A percentile compares a stretch with the other conserved stretches of the same genome.
phyloP scores from a whole-genome alignment of 148 eudicot genomes.

The Pharnaceum exiguum region DNA sequence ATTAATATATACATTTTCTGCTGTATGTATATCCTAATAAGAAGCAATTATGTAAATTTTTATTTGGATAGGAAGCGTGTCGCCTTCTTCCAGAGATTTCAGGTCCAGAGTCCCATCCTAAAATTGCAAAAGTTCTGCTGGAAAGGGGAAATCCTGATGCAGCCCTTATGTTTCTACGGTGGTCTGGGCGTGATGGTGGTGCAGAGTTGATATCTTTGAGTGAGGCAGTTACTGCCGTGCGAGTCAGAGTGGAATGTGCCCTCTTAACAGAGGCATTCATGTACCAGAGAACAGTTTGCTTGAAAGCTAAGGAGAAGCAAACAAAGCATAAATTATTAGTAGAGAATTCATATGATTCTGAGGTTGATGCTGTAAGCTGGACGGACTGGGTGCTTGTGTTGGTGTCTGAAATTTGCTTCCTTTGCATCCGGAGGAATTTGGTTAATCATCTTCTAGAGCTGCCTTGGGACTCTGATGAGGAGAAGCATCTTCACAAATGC shows the following conservation, averaged over 20 bases:
- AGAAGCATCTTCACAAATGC: conserved; percentile 73
- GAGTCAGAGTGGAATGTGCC: conserved; percentile 88
- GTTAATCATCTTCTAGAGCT: conserved; percentile 81
- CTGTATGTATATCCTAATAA: background rate
- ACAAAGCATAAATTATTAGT: conserved; percentile 30
- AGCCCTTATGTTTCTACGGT: conserved; percentile 94
- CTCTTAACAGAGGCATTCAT: conserved; percentile 89
- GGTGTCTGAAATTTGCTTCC: conserved; percentile 82
- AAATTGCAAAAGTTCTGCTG: conserved; percentile 76
- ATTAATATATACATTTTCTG: background rate
- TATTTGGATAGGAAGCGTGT: conserved; percentile 64
- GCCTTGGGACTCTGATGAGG: conserved; percentile 89
- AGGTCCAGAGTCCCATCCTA: conserved; percentile 85
- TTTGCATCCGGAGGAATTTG: conserved; percentile 74
- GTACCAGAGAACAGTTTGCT: conserved; percentile 79
- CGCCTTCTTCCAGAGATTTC: conserved; percentile 86
- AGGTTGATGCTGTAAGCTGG: conserved; percentile 45
- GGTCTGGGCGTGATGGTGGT: conserved; percentile 80
- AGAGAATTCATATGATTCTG: conserved; percentile 28
- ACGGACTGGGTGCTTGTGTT: conserved; percentile 69
- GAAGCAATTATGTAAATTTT: background rate
- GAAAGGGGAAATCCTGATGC: conserved; percentile 87
- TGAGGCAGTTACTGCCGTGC: conserved; percentile 83
- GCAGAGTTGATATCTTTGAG: conserved; percentile 53
- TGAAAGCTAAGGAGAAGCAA: conserved; percentile 62